Percentiles rank a stretch among this genome's conserved stretches.
Evolutionary conservation across 1,284 basidiomycete species (phyloP).

Genomic region (Trichosporon inkin): DNA sequence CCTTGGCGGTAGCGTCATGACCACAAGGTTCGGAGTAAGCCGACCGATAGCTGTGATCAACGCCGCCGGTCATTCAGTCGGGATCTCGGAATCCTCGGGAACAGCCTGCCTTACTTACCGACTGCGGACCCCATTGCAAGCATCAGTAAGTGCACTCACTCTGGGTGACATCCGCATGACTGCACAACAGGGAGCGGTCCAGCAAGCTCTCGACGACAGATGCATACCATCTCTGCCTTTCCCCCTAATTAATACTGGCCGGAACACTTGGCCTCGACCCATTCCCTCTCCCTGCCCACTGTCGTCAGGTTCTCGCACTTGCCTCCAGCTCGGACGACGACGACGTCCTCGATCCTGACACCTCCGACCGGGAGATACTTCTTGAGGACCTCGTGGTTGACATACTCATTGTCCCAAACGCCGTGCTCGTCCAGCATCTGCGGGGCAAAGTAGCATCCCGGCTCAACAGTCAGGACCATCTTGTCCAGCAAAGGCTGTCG

Average conservation of each 20-base stretch:
- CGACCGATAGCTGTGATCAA: too few relatives aligned
- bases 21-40: too few relatives aligned
- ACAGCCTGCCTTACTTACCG: too few relatives aligned
- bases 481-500: constrained; percentile 63
- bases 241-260: constrained; percentile 45
- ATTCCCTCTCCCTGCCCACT: constrained; percentile 69
- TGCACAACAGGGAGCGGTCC: too few relatives aligned
- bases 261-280: constrained; percentile 72
- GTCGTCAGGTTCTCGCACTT: constrained; percentile 70
- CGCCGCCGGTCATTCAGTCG: too few relatives aligned
- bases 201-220: too few relatives aligned
- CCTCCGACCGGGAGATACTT: constrained; percentile 75
- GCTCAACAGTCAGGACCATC: constrained; percentile 81
- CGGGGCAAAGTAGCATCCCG: constrained; percentile 80
- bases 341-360: constrained; percentile 83
- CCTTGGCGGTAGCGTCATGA: too few relatives aligned
- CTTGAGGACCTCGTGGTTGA: constrained; percentile 67
- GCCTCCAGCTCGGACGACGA: constrained; percentile 64
- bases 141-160: too few relatives aligned
- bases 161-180: too few relatives aligned
- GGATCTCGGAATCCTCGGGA: too few relatives aligned
- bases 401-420: constrained; percentile 59
- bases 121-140: too few relatives aligned
- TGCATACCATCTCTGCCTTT: not conserved
- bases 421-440: constrained; percentile 65